phyloP scores from a whole-genome alignment of 257 asterid species.

The Leptodermis oblonga region DNA sequence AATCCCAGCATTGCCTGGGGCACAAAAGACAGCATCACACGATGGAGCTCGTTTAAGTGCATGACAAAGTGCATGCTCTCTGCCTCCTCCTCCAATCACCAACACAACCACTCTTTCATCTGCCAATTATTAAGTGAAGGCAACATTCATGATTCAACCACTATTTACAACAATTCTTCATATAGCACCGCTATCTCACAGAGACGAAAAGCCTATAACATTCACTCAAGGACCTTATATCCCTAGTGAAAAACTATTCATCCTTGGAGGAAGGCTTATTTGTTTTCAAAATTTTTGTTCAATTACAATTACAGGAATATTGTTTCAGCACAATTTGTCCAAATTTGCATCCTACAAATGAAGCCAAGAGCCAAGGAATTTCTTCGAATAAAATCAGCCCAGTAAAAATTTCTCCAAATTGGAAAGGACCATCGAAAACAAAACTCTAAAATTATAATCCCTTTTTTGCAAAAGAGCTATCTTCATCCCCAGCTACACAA shows the following conservation, averaged over 20 bases:
- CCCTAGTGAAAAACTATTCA: background rate
- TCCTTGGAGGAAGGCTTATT: too few species aligned
- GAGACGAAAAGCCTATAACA: background rate
- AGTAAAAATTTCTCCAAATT: too few species aligned
- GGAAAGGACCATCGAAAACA: background rate
- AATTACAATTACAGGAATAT: background rate
- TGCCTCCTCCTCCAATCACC: conserved; percentile 97
- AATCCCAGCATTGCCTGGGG: conserved; percentile 95
- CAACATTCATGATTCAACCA: background rate
- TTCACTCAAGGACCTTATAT: background rate
- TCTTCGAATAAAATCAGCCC: too few species aligned
- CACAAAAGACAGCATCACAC: conserved; percentile 82
- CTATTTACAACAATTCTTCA: background rate
- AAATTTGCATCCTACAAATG: background rate
- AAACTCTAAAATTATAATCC: background rate
- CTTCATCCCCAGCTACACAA: background rate
- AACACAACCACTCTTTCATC: conserved; percentile 74
- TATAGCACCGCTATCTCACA: background rate
- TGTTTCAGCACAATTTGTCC: background rate
- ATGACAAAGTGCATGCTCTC: conserved; percentile 89
- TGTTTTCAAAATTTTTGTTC: background rate
- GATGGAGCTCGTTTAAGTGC: conserved; percentile 78
- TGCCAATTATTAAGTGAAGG: conserved; percentile 20
- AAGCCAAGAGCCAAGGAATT: background rate
- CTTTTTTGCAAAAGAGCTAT: background rate